A percentile compares a stretch with the other conserved stretches of the same genome.
phyloP scores from a whole-genome alignment of 768 basidiomycete species.

The Lactarius deliciosus region DNA sequence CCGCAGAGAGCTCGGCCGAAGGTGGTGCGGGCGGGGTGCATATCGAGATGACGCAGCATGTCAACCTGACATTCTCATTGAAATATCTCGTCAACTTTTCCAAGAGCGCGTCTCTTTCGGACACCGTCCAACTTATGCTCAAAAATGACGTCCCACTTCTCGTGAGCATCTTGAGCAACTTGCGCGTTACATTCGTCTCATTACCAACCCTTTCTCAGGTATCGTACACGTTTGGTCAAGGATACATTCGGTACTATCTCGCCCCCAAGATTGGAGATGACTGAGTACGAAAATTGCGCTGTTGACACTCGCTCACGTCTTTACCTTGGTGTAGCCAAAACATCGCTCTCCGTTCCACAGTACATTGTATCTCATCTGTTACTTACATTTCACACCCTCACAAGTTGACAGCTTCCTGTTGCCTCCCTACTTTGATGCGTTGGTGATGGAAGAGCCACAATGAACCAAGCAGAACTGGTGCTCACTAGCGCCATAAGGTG shows the following conservation, averaged over 20 bases:
- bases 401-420: not conserved
- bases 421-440: not conserved
- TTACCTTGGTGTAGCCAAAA: slow-evolving; percentile 5
- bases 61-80: slow-evolving; percentile 90
- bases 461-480: not conserved
- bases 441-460: not conserved
- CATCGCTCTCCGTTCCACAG: slow-evolving; percentile 1
- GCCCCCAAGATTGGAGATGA: slow-evolving; percentile 95
- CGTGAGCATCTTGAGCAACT: slow-evolving; percentile 43
- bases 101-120: slow-evolving; percentile 76
- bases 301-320: not conserved
- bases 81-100: slow-evolving; percentile 98
- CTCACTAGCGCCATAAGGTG: not conserved
- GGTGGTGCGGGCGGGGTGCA: slow-evolving; percentile 52
- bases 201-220: slow-evolving; percentile 49
- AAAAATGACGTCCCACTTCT: slow-evolving; percentile 89
- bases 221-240: slow-evolving; percentile 86
- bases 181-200: not conserved
- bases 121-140: slow-evolving; percentile 80
- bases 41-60: slow-evolving; percentile 88
- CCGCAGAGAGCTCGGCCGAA: slow-evolving; percentile 50
- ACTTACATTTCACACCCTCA: not conserved
- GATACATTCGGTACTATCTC: slow-evolving; percentile 90
- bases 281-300: slow-evolving; percentile 37
- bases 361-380: slow-evolving; percentile 17